Evolutionary conservation across 331 rosid species (phyloP).

Genomic region (Prunus yedoensis): DNA sequence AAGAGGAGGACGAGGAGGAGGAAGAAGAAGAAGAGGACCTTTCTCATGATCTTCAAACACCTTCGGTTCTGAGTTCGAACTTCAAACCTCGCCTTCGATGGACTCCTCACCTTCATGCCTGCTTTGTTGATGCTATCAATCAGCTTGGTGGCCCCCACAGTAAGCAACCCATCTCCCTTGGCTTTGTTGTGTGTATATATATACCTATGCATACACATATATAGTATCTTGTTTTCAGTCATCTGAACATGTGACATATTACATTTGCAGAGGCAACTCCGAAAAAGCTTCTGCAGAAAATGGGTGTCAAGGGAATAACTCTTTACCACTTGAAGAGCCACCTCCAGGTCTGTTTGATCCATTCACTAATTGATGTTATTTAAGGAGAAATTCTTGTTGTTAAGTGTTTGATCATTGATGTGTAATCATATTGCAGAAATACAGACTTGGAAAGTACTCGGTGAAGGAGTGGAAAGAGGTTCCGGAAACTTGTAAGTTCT

Average conservation of each 20-base stretch:
- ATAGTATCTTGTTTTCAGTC: not conserved
- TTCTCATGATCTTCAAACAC: not conserved
- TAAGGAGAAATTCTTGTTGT: not conserved
- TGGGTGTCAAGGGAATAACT: constrained; percentile 19
- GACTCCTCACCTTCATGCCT: constrained; percentile 27
- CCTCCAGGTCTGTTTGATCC: constrained; percentile 26
- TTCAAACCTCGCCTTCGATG: constrained; percentile 25
- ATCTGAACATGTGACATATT: not conserved
- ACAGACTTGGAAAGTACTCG: constrained; percentile 23
- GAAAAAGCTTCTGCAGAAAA: constrained; percentile 10
- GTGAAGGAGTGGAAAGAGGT: constrained; percentile 18
- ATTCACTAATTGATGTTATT: not conserved
- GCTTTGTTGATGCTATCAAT: constrained; percentile 22
- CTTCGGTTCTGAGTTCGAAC: not conserved
- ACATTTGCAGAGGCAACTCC: constrained; percentile 21
- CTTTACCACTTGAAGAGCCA: constrained; percentile 26
- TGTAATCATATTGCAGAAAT: constrained; percentile 15
- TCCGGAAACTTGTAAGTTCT: not conserved
- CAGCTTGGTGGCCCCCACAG: constrained; percentile 27
- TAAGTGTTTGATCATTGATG: not conserved
- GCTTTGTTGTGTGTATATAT: not conserved
- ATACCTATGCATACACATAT: no score
- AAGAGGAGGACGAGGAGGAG: constrained; percentile 6
- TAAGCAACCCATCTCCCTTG: constrained; percentile 6
- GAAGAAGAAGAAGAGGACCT: not conserved